Percentiles rank a stretch among this genome's conserved stretches.
Evolutionary conservation across 805 yeast genomes (phyloP).

Genomic region (Metschnikowia drakensbergensis): DNA sequence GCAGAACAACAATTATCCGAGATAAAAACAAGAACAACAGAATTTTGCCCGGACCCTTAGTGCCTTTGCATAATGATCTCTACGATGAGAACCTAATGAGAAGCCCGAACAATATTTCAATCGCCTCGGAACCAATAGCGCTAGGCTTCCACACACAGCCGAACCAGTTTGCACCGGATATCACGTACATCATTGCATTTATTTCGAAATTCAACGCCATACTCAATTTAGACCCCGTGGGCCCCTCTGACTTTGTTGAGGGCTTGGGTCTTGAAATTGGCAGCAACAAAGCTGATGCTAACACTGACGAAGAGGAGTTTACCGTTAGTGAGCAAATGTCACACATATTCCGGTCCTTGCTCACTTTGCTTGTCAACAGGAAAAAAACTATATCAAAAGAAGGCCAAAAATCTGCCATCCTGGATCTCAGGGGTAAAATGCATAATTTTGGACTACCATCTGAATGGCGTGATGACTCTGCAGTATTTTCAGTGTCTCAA

Average conservation of each 20-base stretch:
- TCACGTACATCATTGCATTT: conserved; percentile 30
- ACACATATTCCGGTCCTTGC: conserved; percentile 27
- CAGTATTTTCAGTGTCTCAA: conserved; percentile 5
- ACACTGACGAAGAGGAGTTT: background rate
- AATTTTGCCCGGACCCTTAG: conserved; percentile 39
- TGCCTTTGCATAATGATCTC: conserved; percentile 31
- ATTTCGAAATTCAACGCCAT: conserved; percentile 29
- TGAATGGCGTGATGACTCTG: conserved; percentile 34
- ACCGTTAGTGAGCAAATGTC: conserved; percentile 32
- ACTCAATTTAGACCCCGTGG: conserved; percentile 22
- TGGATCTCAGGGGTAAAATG: conserved; percentile 30
- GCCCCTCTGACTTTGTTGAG: conserved; percentile 37
- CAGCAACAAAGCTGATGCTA: background rate
- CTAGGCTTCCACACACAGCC: conserved; percentile 30
- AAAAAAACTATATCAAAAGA: conserved; percentile 27
- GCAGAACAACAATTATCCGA: conserved; percentile 31
- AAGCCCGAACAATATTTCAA: conserved; percentile 17
- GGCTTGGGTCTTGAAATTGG: conserved; percentile 28
- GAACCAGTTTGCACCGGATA: conserved; percentile 30
- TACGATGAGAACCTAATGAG: conserved; percentile 36
- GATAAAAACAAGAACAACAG: conserved; percentile 28
- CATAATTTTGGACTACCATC: conserved; percentile 31
- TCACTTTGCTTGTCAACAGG: conserved; percentile 35
- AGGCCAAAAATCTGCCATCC: conserved; percentile 27
- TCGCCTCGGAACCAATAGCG: conserved; percentile 27